Conservation (phyloP, 164 flowering plant genomes). For the Sedum album region DNA sequence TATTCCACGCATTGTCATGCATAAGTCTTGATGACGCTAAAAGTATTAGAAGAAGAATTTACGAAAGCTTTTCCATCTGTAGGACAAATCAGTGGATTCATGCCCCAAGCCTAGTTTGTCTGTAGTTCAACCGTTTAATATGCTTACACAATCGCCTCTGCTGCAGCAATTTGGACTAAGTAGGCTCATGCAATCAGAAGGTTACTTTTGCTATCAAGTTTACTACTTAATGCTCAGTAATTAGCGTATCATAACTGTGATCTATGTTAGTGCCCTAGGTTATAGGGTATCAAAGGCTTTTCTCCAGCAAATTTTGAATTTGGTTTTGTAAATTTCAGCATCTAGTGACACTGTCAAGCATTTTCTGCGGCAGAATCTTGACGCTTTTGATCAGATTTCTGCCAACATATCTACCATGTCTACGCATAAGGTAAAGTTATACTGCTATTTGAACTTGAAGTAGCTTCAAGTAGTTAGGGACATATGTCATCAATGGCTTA, state of each 20-base stretch:
- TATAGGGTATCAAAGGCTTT: not conserved
- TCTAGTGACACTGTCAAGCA: constrained; percentile 36
- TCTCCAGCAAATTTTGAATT: not conserved
- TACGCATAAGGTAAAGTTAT: constrained; percentile 33
- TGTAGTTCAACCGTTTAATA: constrained; percentile 27
- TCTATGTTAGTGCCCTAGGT: not conserved
- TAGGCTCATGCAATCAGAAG: constrained; percentile 38
- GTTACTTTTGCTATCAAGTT: constrained; percentile 27
- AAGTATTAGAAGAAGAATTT: constrained; percentile 23
- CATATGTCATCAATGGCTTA: not conserved
- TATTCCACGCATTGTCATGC: not conserved
- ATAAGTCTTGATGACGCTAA: constrained; percentile 7
- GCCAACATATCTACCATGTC: constrained; percentile 42
- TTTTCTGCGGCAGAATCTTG: constrained; percentile 68
- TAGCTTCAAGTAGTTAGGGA: not conserved
- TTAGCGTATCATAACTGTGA: not conserved
- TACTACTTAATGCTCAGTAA: not conserved
- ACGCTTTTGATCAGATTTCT: constrained; percentile 52
- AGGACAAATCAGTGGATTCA: constrained; percentile 66
- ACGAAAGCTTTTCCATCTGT: constrained; percentile 38
- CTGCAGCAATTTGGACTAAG: constrained; percentile 31
- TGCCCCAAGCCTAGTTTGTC: constrained; percentile 39
- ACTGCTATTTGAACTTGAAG: not conserved
- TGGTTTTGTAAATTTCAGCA: constrained; percentile 26
- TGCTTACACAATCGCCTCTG: constrained; percentile 36